These are phyloP conservation scores for Petunia axillaris DNA, from an alignment of 257 asterid species.

Conservation along the genomic window DNA sequence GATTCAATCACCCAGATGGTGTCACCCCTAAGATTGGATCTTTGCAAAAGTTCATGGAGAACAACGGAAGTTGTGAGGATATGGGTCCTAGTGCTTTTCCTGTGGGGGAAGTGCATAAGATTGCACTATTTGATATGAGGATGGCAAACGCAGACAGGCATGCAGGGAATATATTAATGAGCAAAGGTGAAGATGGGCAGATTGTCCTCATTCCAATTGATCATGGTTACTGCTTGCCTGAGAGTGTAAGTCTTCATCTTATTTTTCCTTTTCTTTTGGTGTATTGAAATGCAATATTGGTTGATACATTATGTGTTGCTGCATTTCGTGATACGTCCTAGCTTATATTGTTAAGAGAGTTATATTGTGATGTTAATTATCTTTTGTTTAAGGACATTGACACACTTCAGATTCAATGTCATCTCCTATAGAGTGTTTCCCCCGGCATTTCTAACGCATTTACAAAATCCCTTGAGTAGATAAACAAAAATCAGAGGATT, in stretches of 20 bases:
- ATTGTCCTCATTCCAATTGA: slow-evolving; percentile 80
- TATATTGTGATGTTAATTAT: background rate
- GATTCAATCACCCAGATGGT: slow-evolving; percentile 73
- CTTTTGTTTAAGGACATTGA: background rate
- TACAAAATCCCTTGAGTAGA: background rate
- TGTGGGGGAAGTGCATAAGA: slow-evolving; percentile 81
- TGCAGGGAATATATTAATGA: slow-evolving; percentile 79
- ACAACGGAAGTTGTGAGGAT: slow-evolving; percentile 88
- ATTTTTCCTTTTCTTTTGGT: background rate
- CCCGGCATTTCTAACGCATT: background rate
- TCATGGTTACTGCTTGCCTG: slow-evolving; percentile 97
- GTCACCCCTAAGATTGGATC: slow-evolving; percentile 69
- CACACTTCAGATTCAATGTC: background rate
- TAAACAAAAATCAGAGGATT: background rate
- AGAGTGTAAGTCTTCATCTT: slow-evolving; percentile 61
- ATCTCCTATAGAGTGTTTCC: background rate
- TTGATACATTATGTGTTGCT: background rate
- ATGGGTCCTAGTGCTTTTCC: slow-evolving; percentile 87
- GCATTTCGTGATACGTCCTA: background rate
- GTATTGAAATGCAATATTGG: background rate
- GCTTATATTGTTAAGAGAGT: background rate
- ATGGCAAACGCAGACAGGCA: slow-evolving; percentile 94
- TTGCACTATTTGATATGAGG: slow-evolving; percentile 84
- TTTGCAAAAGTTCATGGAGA: slow-evolving; percentile 76
- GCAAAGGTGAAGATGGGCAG: slow-evolving; percentile 68